Evolutionary conservation across 192 early-diverging fungal species (phyloP), one percentile per base, ranked within the genome.

Genomic region (Backusella tarrabulga): DNA sequence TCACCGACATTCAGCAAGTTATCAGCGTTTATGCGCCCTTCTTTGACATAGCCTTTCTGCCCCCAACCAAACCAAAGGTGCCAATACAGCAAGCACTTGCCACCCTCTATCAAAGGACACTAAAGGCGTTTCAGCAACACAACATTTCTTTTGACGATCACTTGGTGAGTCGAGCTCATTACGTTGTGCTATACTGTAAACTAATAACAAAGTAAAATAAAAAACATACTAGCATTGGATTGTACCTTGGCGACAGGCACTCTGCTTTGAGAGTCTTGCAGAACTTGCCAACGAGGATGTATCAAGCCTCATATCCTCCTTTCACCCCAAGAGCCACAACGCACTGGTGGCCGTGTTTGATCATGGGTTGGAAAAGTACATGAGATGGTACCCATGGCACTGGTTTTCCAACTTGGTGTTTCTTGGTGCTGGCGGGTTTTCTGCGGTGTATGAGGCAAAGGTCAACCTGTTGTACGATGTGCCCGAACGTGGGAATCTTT

Each of bases 401-500:
- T 80, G 79, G 79, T 76, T 80, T 36, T 72, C 74, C 14, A 52
- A 80, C n/a, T 60, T 80, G 34, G 74, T 76, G 9, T 73, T 80
- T 71, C 46, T 76, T 52, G 79, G 79, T 15, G 68, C 74, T 21
- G 79, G 79, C 6, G 79, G 79, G 17, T 80, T 80, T 35, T 80
- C 79, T 9, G 74, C 74, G 0, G 79, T 80, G 3, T 80, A 80
- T 71, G 74, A 73, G 21, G 74, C 79, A 46, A 76, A 75, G 32
- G 67, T 80, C 12, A 23, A 42, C 26, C 29, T 80, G 8, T 40
- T 63, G 17, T 80, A 69, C 17, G 76, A 77, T 71, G 76, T 77
- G 6, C 68, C 68, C 26, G 69, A 54, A 6, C 44, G 29, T 21
- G 76, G 76, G 12, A 46, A 56, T 34, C 34, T 40, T 21, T 67